phyloP scores from a whole-genome alignment of 2,329 filamentous ascomycete species.

The Colletotrichum filicis region DNA sequence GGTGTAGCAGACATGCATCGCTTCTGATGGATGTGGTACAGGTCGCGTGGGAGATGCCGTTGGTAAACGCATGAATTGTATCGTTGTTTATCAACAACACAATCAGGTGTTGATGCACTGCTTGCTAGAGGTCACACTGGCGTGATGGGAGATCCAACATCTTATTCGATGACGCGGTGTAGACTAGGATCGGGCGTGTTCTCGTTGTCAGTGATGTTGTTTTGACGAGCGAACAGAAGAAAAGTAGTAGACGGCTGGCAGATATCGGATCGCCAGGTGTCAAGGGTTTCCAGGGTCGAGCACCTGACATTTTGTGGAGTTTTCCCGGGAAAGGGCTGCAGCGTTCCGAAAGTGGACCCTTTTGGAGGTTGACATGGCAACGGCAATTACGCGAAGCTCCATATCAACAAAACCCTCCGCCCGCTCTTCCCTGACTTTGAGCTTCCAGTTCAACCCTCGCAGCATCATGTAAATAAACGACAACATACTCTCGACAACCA shows the following conservation, averaged over 20 bases:
- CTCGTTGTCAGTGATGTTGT: not conserved
- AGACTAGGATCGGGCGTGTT: not conserved
- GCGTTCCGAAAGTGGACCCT: conserved; percentile 21
- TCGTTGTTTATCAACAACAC: conserved; percentile 5
- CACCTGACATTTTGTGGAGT: conserved; percentile 1
- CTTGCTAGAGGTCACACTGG: not conserved
- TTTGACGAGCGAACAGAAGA: not conserved
- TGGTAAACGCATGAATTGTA: not conserved
- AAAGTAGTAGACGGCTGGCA: not conserved
- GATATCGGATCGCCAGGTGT: conserved; percentile 1
- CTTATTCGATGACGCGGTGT: conserved; percentile 8
- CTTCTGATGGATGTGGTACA: too few relatives aligned
- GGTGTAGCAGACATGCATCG: not conserved
- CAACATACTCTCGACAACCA: conserved; percentile 8
- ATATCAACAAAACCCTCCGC: conserved; percentile 36
- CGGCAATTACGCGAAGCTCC: conserved; percentile 33
- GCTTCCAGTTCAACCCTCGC: conserved; percentile 13
- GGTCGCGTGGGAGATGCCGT: not conserved
- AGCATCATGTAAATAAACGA: conserved; percentile 28
- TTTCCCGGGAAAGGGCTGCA: conserved; percentile 23
- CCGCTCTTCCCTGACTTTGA: conserved; percentile 20
- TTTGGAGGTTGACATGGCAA: conserved; percentile 28
- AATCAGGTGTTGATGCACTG: not conserved
- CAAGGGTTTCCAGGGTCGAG: not conserved
- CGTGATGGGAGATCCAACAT: not conserved